Conservation (phyloP, 2,329 filamentous ascomycete species). For the Didymella pomorum region DNA sequence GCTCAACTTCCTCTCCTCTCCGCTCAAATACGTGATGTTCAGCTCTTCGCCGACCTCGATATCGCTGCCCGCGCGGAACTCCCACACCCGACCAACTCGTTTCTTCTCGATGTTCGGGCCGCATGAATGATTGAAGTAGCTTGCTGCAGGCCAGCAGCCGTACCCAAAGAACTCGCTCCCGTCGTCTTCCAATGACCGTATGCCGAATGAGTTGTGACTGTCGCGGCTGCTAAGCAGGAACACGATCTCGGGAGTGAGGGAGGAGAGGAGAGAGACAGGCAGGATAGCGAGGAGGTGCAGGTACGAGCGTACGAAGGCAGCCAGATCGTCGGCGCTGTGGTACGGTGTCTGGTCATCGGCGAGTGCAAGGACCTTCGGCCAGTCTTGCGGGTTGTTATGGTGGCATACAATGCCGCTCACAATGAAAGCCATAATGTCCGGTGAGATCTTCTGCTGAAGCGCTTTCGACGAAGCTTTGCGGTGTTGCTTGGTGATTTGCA, state of each 20-base stretch:
- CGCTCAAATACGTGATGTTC: constrained; percentile 59
- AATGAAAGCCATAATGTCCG: constrained; percentile 55
- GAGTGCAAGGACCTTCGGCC: constrained; percentile 48
- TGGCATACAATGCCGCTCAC: constrained; percentile 52
- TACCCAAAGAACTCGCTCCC: constrained; percentile 60
- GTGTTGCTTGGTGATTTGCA: constrained; percentile 44
- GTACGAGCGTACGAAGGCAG: constrained; percentile 51
- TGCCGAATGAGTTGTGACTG: constrained; percentile 59
- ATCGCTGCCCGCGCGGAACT: constrained; percentile 49
- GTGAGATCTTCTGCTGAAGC: constrained; percentile 37
- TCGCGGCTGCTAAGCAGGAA: constrained; percentile 50
- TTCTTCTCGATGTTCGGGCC: constrained; percentile 55
- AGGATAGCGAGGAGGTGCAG: constrained; percentile 55
- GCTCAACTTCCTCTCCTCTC: constrained; percentile 54
- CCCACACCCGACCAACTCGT: constrained; percentile 53
- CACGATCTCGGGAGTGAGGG: constrained; percentile 47
- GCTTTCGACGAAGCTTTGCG: constrained; percentile 44
- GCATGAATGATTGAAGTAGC: constrained; percentile 61
- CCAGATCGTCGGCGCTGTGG: constrained; percentile 51
- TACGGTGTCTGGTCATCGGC: constrained; percentile 55
- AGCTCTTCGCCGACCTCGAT: constrained; percentile 53
- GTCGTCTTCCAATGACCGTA: constrained; percentile 55
- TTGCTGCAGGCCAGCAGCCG: constrained; percentile 56
- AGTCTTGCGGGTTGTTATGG: constrained; percentile 39
- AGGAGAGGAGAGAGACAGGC: constrained; percentile 45